These are phyloP conservation scores for Solanum hybrid DNA, from an alignment of 305 asterid genomes.

Conservation along the genomic window DNA sequence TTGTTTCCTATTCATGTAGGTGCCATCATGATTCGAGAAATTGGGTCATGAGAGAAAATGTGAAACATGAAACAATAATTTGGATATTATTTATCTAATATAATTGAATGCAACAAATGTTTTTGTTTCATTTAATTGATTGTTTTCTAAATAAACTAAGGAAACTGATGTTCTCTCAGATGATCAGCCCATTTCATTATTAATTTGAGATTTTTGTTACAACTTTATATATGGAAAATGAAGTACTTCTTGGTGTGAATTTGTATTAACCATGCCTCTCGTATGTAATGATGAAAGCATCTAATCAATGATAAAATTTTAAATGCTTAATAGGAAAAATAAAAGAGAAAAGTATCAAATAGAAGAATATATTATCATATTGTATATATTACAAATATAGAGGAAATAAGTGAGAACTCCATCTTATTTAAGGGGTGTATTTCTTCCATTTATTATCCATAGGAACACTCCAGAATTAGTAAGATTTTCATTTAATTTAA, in stretches of 20 bases:
- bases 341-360: too few species aligned
- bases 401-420: background rate
- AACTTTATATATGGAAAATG: too few species aligned
- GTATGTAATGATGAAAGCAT: background rate
- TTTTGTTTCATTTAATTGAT: too few species aligned
- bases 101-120: too few species aligned
- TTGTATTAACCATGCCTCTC: background rate
- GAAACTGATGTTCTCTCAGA: background rate
- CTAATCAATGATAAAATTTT: too few species aligned
- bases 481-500: background rate
- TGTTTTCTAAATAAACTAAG: too few species aligned
- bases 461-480: background rate
- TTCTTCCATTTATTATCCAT: background rate
- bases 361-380: background rate
- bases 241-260: background rate
- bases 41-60: too few species aligned
- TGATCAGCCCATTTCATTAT: background rate
- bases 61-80: too few species aligned
- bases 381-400: background rate
- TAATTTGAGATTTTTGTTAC: too few species aligned
- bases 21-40: too few species aligned
- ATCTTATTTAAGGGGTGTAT: background rate
- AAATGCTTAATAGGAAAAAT: background rate
- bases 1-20: too few species aligned
- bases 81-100: too few species aligned